These are phyloP conservation scores for Parathielavia appendiculata DNA, from an alignment of 495 filamentous ascomycete genomes.

Conservation along the genomic window DNA sequence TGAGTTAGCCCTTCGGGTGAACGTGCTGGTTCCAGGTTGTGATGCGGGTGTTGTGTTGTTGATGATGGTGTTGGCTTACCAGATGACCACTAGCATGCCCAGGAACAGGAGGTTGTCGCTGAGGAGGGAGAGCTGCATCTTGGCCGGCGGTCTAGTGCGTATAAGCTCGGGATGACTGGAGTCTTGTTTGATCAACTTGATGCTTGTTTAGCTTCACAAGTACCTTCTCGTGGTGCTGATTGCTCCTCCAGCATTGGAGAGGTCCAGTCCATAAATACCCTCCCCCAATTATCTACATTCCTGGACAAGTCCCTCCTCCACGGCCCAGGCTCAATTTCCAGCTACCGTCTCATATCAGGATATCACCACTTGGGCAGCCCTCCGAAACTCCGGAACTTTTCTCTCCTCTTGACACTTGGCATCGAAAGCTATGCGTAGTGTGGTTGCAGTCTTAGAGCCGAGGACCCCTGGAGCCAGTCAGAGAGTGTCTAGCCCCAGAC, in stretches of 20 bases:
- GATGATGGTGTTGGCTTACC: not conserved
- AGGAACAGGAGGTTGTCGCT: slow-evolving; percentile 1
- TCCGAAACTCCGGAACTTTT: too few relatives aligned
- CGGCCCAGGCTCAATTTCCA: too few relatives aligned
- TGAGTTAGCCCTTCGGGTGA: not conserved
- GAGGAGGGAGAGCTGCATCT: slow-evolving; percentile 6
- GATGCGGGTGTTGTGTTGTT: not conserved
- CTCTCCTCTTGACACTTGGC: not conserved
- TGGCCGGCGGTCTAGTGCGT: not conserved
- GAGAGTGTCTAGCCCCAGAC: not conserved
- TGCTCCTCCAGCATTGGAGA: too few relatives aligned
- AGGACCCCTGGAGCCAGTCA: not conserved
- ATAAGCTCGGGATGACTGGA: not conserved
- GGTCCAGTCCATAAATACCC: too few relatives aligned
- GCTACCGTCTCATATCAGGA: too few relatives aligned
- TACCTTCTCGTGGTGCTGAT: too few relatives aligned
- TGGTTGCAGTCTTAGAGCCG: not conserved
- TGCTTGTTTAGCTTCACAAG: too few relatives aligned
- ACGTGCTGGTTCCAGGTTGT: not conserved
- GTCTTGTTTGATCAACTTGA: not conserved
- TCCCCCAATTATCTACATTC: too few relatives aligned
- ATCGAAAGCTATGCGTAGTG: not conserved
- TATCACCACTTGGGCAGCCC: too few relatives aligned
- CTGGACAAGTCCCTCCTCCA: too few relatives aligned
- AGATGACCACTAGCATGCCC: not conserved